A percentile compares a stretch with the other conserved stretches of the same genome.
These are phyloP conservation scores for Lycium ferocissimum DNA, from an alignment of 257 asterid species.

Conservation along the genomic window DNA sequence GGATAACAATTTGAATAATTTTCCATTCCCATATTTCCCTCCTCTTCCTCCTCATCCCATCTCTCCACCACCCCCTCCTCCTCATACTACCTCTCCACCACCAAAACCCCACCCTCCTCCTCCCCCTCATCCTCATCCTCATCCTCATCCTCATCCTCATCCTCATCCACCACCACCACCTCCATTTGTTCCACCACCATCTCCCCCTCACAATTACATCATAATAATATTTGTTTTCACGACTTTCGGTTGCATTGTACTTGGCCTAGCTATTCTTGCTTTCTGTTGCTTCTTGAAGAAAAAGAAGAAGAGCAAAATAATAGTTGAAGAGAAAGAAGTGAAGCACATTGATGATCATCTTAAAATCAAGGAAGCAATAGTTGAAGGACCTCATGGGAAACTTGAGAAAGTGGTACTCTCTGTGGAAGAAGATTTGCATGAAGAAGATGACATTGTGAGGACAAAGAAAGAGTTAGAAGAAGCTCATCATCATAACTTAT, in stretches of 20 bases:
- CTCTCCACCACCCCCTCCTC: slow-evolving; percentile 27
- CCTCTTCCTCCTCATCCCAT: neutral
- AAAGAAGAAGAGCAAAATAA: slow-evolving; percentile 36
- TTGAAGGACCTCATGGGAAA: slow-evolving; percentile 45
- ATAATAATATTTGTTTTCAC: slow-evolving; percentile 39
- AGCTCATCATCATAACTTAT: slow-evolving; percentile 22
- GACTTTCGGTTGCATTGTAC: slow-evolving; percentile 37
- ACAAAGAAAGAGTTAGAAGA: slow-evolving; percentile 35
- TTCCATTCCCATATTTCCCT: slow-evolving; percentile 35
- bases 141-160: slow-evolving; percentile 12
- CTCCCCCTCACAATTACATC: slow-evolving; percentile 34
- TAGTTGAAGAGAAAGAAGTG: slow-evolving; percentile 30
- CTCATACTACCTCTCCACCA: slow-evolving; percentile 21
- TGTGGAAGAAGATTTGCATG: slow-evolving; percentile 44
- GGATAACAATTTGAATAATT: slow-evolving; percentile 14
- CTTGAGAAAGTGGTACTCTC: slow-evolving; percentile 36
- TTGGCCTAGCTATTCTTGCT: slow-evolving; percentile 33
- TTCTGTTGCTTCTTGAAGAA: slow-evolving; percentile 42
- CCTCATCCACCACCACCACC: slow-evolving; percentile 35
- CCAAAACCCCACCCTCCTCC: slow-evolving; percentile 17
- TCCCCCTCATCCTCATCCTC: neutral
- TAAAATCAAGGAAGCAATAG: slow-evolving; percentile 45
- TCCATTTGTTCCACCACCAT: slow-evolving; percentile 25
- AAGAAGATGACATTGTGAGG: slow-evolving; percentile 28
- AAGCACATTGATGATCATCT: slow-evolving; percentile 44